Conservation (phyloP, 2,329 filamentous ascomycete species). For the Exophiala spinifera region DNA sequence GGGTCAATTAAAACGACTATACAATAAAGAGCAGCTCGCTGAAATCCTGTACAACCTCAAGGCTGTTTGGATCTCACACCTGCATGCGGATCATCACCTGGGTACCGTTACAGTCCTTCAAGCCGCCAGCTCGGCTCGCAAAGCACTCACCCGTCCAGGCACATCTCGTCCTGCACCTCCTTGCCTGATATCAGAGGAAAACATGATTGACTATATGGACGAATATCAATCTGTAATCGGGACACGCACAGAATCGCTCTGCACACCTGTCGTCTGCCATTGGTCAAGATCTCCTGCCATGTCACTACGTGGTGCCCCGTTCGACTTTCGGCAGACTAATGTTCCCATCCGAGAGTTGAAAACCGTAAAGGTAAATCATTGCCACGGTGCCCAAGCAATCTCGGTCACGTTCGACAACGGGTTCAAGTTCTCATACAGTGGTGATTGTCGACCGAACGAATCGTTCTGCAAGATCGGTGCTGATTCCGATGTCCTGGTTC, state of each 20-base stretch:
- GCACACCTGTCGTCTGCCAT: conserved; percentile 53
- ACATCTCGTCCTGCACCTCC: conserved; percentile 10
- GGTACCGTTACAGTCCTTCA: conserved; percentile 73
- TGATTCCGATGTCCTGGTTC: conserved; percentile 78
- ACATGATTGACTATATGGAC: conserved; percentile 71
- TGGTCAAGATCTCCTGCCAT: conserved; percentile 9
- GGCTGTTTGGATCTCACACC: conserved; percentile 87
- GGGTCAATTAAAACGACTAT: conserved; percentile 77
- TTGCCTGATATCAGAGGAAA: conserved; percentile 64
- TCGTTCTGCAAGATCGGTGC: conserved; percentile 68
- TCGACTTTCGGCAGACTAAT: conserved; percentile 14
- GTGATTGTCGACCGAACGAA: conserved; percentile 79
- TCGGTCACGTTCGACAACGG: conserved; percentile 73
- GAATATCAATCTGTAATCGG: conserved; percentile 67
- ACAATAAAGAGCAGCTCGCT: conserved; percentile 60
- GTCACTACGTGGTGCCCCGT: conserved; percentile 15
- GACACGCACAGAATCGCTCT: conserved; percentile 12
- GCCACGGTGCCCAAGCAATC: conserved; percentile 71
- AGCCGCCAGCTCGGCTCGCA: conserved; percentile 6
- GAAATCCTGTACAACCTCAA: conserved; percentile 75
- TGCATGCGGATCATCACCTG: conserved; percentile 94
- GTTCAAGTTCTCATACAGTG: conserved; percentile 88
- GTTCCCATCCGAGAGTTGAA: conserved; percentile 50
- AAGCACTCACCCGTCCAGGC: not conserved
- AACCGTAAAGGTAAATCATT: conserved; percentile 71